Base-by-base conservation (phyloP, 305 asterid species). In the Rubia peregrina region DNA sequence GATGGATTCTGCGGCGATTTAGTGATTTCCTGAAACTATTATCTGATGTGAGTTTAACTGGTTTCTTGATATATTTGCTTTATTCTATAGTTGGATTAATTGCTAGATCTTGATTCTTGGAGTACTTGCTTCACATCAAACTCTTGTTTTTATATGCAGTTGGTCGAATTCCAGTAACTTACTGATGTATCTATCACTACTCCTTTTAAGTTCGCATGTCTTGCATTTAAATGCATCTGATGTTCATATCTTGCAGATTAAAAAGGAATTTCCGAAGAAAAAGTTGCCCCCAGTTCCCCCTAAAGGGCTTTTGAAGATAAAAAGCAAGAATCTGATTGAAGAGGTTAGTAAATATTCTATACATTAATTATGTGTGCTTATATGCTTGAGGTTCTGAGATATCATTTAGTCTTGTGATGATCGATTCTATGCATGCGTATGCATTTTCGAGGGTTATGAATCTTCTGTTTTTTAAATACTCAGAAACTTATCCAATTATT, bases 11-110 rank as follows among this genome's bases (percentile, higher is more conserved):
- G 69, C 79, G 84, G 75, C 84, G 94, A 83, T 90, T 81, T 74
- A 88, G 83, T 75, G 96, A 90, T 75, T 90, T 90, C 76, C 68
- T 83, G 81, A 83, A 85, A 79, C 85, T 89, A 67, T 80, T 77
- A 68, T 78, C 92, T 72, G 94, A 82, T 79, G 96, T 88, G 70
- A 82, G 89, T 78, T 51, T 75, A 4, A 68, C 73, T 71, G 41
- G 49, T 60, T 71, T 65, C 56, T 61, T 66, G 63, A 66, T 40
- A 49, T 59, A 24, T 68, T 67, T 71, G 11, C 55, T 40, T 49
- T 22, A 41, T 61, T 60, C 57, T 53, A 17, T 24, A 56, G 48
- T 2, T 63, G 4, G 12, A 9, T 65, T 7, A 16, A 30, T 2
- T 7, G 21, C 60, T 71, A 73, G 55, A 40, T 7, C 5, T 48